Evolutionary conservation across 2,329 filamentous ascomycete species (phyloP).

Genomic region (Colletotrichum siamense): DNA sequence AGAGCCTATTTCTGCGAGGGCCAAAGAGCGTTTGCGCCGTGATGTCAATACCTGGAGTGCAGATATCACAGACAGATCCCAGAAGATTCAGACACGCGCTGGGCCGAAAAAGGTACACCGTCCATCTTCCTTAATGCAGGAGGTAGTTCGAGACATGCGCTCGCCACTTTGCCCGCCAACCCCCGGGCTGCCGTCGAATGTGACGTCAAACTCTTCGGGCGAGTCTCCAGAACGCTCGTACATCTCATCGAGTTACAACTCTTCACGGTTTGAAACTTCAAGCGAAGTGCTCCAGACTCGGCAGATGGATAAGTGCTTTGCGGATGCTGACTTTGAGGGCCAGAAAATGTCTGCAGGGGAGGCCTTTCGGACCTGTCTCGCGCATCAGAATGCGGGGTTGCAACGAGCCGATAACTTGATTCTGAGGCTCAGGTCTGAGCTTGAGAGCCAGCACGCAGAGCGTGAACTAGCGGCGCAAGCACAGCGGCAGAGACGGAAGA

Average conservation of each 20-base stretch:
- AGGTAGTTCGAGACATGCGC: not conserved
- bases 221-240: not conserved
- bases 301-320: not conserved
- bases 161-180: not conserved
- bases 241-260: not conserved
- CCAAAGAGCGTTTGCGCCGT: not conserved
- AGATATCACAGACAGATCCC: not conserved
- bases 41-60: not conserved
- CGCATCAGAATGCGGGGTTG: not conserved
- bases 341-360: not conserved
- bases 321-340: not conserved
- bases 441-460: not conserved
- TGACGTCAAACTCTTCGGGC: not conserved
- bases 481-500: not conserved
- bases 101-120: not conserved
- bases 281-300: not conserved
- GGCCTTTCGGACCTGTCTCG: not conserved
- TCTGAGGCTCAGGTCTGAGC: not conserved
- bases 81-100: not conserved
- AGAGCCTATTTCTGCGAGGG: not conserved
- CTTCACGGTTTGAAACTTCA: not conserved
- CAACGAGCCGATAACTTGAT: not conserved
- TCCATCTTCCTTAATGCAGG: not conserved
- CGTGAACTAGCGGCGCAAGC: not conserved
- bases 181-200: accelerated